Evolutionary conservation across 176 grass and related monocot species (phyloP), one percentile per base, ranked within the genome.

Genomic region (Carex parvula): DNA sequence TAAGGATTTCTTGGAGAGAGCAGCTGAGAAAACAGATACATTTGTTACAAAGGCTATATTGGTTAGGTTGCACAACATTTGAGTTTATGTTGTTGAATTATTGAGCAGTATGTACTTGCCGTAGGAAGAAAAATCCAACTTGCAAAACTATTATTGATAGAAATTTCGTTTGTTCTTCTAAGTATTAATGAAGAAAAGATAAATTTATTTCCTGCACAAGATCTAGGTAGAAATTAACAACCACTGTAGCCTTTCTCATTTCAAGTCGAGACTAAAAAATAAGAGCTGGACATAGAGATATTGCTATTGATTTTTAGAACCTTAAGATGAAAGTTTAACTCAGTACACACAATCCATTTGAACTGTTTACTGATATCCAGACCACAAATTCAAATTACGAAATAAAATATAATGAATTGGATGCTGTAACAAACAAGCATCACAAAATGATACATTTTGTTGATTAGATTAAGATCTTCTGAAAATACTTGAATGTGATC

Each of bases 41-140:
- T 90, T 94, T 64, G 86, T 98, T 56, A 94, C 89, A 16, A 94
- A 94, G 90, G 89, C 89, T 81, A 89, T 94, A 86, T 54, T 98
- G 67, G 87, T 80, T 7, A 98, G 92, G 85, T 84, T 98, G 82
- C 64, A 60, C 1, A 60, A 35, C n/a, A 78, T 44, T 37, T 53
- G 6, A 91, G 41, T 89, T 93, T 66, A 68, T 76, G 21, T 64
- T 44, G 57, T 73, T 75, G 9, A 1, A 53, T 2, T 7, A 29
- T 26, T 53, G 52, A 53, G 46, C n/a, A 52, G 18, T 20, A 44
- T 42, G 69, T 11, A 15, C 37, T 5, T 70, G 16, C 30, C 37
- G 2, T 41, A 70, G 37, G 67, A 70, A 70, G 67, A 41, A 70
- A 70, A n/a, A n/a, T 48, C 46, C 32, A 41, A 35, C 3, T 10